These are phyloP conservation scores for Mycogone perniciosa DNA, from an alignment of 2,329 filamentous ascomycete species.

Conservation along the genomic window DNA sequence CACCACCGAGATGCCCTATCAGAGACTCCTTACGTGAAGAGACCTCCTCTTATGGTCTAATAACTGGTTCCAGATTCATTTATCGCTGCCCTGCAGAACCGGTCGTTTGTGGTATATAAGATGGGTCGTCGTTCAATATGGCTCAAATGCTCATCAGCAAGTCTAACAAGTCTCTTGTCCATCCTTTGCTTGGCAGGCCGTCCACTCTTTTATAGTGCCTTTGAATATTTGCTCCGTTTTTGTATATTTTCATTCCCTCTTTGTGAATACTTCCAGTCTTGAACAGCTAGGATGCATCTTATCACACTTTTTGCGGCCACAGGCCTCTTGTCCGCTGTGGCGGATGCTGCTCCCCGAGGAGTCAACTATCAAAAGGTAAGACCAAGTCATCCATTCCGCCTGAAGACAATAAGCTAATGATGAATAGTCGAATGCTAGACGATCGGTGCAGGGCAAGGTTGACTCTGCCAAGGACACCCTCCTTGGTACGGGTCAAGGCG, in stretches of 20 bases:
- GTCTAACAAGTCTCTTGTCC: neutral
- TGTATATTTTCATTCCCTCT: constrained; percentile 1
- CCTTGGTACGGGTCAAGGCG: neutral
- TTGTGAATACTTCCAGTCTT: neutral
- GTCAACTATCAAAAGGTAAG: constrained; percentile 16
- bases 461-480: neutral
- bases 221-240: constrained; percentile 6
- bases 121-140: neutral
- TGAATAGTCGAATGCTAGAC: neutral
- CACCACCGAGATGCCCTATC: neutral
- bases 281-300: constrained; percentile 19
- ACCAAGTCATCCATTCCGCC: neutral
- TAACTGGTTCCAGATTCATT: constrained; percentile 8
- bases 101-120: constrained; percentile 7
- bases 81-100: constrained; percentile 5
- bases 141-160: neutral
- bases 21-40: constrained; percentile 4
- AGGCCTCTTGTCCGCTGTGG: constrained; percentile 21
- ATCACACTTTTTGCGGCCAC: constrained; percentile 19
- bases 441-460: neutral
- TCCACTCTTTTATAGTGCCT: constrained; percentile 5
- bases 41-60: constrained; percentile 3
- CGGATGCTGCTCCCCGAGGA: constrained; percentile 22
- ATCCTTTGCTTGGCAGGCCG: constrained; percentile 8
- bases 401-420: too few species aligned